Evolutionary conservation across 2,329 filamentous ascomycete species (phyloP).

Genomic region (Apiospora pterosperma): DNA sequence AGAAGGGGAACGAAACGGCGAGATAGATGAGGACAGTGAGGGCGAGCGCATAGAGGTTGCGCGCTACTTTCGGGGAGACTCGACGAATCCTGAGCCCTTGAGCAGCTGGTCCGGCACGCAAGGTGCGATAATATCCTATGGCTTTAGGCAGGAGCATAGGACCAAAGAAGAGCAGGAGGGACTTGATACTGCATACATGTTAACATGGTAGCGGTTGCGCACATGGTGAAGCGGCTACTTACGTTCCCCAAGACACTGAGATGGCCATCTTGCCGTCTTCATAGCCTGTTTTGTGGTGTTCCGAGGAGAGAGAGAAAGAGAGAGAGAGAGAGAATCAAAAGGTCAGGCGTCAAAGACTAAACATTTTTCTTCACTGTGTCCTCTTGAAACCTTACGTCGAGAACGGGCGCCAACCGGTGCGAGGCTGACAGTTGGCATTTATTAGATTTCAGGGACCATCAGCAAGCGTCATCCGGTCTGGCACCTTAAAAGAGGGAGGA

Average conservation of each 20-base stretch:
- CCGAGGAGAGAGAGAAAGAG: background rate
- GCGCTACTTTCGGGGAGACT: conserved; percentile 48
- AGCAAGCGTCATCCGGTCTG: background rate
- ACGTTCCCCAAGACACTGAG: conserved; percentile 12
- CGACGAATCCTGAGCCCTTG: conserved; percentile 50
- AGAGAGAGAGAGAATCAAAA: background rate
- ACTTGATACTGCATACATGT: conserved; percentile 43
- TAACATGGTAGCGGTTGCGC: background rate
- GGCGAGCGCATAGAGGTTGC: conserved; percentile 60
- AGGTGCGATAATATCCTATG: conserved; percentile 60
- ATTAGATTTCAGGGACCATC: background rate
- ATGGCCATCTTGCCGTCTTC: background rate
- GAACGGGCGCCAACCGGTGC: background rate
- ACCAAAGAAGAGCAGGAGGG: conserved; percentile 61
- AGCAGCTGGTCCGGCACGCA: conserved; percentile 39
- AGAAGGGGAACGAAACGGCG: conserved; percentile 60
- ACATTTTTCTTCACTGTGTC: background rate
- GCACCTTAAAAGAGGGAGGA: background rate
- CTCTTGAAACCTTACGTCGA: background rate
- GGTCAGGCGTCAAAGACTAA: background rate
- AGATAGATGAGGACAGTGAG: conserved; percentile 46
- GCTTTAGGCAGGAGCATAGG: conserved; percentile 68
- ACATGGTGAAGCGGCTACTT: background rate
- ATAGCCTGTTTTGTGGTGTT: background rate
- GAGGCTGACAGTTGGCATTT: conserved; percentile 1